Base-by-base conservation (phyloP, 2,329 filamentous ascomycete species). In the Phyllosticta paracitricarpa region DNA sequence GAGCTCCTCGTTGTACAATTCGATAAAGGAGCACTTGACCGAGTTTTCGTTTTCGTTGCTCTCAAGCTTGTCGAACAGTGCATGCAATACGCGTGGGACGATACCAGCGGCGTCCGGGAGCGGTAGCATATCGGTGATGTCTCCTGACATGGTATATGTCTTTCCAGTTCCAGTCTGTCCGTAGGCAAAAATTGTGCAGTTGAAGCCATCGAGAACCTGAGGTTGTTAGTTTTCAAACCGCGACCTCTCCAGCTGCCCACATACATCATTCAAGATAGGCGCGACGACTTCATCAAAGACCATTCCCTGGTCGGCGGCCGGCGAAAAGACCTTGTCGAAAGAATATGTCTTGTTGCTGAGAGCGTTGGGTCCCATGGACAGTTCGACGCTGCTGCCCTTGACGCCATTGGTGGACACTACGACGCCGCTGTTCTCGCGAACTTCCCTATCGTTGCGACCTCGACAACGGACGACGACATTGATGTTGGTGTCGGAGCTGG, bases 101-200 rank as follows among this genome's bases (percentile, higher is more conserved):
- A 99, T 97, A 68, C 94, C 94, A 28, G 95, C 94, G 51, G 86
- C 88, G 71, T 97, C 94, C 1, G 93, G 93, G 14, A 96, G 81
- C 63, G 96, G 85, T 1, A 93, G 91, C 48, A 91, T 90, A 68
- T 97, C 89, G 14, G 84, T 89, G 85, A 99, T 97, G 73, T 99
- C 93, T 61, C 94, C 94, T 0, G 93, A 96, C 94, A 99, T 99
- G 25, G 94, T 99, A 75, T 99, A 99, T 14, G 94, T 99, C 75
- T 99, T 99, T 68, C 94, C 94, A 0, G 94, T 99, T 54, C 94
- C 94, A 0, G 94, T 99, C 74, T 99, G 94, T 26, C 94, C 94
- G 73, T 99, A 99, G 35, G 94, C 94, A 69, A 99, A 99, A 63
- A 99, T 96, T 4, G 94, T 99, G 77, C 94, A 99, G 74, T 99